Conservation (phyloP, 1,284 basidiomycete species). For the Sporisorium scitamineum region DNA sequence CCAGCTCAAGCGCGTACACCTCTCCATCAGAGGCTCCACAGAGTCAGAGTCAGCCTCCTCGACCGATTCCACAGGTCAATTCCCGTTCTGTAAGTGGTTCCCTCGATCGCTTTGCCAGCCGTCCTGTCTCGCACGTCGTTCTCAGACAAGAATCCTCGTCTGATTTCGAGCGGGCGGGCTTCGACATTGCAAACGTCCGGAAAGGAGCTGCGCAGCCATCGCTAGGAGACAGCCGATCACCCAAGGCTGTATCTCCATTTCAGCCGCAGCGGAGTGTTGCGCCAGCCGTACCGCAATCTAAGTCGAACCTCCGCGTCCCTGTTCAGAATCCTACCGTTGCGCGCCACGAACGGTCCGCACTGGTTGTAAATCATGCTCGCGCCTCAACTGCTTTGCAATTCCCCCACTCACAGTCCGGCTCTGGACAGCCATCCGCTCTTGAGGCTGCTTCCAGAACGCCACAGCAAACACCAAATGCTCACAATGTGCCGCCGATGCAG, state of each 20-base stretch:
- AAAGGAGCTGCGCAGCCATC: background rate
- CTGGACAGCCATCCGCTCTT: background rate
- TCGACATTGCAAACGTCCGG: background rate
- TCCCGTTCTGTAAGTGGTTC: constrained; percentile 12
- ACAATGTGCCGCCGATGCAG: background rate
- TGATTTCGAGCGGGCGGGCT: background rate
- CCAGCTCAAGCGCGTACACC: background rate
- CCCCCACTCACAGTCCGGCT: background rate
- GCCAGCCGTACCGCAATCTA: background rate
- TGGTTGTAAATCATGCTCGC: background rate
- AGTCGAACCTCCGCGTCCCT: background rate
- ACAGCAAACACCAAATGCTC: background rate
- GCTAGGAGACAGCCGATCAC: background rate
- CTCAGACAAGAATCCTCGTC: background rate
- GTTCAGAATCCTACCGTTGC: background rate
- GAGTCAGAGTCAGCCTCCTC: background rate
- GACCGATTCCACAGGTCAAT: too few species aligned
- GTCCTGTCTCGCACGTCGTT: constrained; percentile 3
- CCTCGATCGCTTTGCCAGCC: constrained; percentile 22
- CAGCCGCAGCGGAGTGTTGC: background rate
- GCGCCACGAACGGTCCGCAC: background rate
- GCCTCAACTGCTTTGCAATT: background rate
- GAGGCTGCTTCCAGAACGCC: background rate
- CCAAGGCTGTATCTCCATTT: background rate
- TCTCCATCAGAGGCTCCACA: background rate